Conservation (phyloP, 805 yeast species). For the Jamesozyma jinghongensis region DNA sequence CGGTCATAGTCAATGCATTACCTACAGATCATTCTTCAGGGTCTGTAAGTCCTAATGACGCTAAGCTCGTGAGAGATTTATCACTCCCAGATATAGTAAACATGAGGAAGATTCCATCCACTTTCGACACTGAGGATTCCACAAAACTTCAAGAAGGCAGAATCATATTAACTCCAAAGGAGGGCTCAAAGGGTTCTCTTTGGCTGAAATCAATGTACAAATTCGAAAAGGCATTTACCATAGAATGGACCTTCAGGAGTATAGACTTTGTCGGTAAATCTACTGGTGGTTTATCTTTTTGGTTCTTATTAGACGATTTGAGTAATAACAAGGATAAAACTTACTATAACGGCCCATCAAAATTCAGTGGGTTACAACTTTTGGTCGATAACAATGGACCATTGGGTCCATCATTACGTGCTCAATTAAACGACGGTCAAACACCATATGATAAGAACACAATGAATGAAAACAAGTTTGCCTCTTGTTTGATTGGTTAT, state of each 20-base stretch:
- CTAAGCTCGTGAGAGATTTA: not conserved
- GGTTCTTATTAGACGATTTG: slow-evolving; percentile 34
- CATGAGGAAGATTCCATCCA: slow-evolving; percentile 8
- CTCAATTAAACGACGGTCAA: slow-evolving; percentile 53
- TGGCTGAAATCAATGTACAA: slow-evolving; percentile 33
- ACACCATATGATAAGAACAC: slow-evolving; percentile 17
- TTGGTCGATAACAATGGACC: slow-evolving; percentile 43
- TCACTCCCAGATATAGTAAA: slow-evolving; percentile 34
- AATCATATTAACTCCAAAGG: slow-evolving; percentile 40
- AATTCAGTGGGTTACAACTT: slow-evolving; percentile 57
- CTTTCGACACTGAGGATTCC: slow-evolving; percentile 35
- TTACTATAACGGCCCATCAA: slow-evolving; percentile 46
- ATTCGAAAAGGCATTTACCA: slow-evolving; percentile 39
- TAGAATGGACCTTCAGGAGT: slow-evolving; percentile 57
- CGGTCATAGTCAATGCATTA: not conserved
- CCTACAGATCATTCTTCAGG: not conserved
- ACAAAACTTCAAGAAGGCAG: slow-evolving; percentile 44
- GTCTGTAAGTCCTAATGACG: not conserved
- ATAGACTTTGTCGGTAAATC: slow-evolving; percentile 42
- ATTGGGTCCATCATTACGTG: slow-evolving; percentile 45
- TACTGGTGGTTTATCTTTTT: slow-evolving; percentile 50
- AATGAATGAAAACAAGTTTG: slow-evolving; percentile 35
- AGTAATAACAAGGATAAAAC: slow-evolving; percentile 20
- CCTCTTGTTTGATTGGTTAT: slow-evolving; percentile 48
- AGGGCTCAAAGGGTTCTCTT: slow-evolving; percentile 35